Conservation (phyloP, 805 yeast species). For the Zygotorulaspora sp. region DNA sequence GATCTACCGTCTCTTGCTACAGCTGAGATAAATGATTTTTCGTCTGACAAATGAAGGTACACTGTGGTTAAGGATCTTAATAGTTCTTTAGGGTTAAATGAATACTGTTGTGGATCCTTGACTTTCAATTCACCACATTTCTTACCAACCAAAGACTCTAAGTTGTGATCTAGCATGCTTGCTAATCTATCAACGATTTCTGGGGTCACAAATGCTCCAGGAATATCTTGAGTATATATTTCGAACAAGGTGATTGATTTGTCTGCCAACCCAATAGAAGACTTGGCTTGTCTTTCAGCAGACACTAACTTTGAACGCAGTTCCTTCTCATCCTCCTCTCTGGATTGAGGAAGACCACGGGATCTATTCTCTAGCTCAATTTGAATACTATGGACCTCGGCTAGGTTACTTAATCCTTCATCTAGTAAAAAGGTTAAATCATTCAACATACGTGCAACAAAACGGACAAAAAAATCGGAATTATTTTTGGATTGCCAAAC, state of each 20-base stretch:
- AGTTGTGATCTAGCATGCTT: conserved; percentile 90
- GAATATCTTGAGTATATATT: conserved; percentile 80
- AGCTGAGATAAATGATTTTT: conserved; percentile 65
- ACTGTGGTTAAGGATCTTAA: conserved; percentile 68
- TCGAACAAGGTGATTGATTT: conserved; percentile 76
- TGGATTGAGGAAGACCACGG: conserved; percentile 31
- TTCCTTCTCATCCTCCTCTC: conserved; percentile 59
- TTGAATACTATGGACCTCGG: conserved; percentile 72
- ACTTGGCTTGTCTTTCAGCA: conserved; percentile 73
- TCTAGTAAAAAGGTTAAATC: conserved; percentile 90
- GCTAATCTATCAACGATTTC: conserved; percentile 94
- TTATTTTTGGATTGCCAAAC: conserved; percentile 59
- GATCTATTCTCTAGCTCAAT: conserved; percentile 53
- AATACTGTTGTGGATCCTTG: conserved; percentile 71
- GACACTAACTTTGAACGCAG: conserved; percentile 49
- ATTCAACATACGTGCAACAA: conserved; percentile 90
- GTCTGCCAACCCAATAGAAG: conserved; percentile 76
- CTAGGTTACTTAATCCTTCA: conserved; percentile 78
- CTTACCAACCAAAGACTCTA: conserved; percentile 92
- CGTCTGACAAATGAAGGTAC: conserved; percentile 63
- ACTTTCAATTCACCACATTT: conserved; percentile 87
- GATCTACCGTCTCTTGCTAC: conserved; percentile 93
- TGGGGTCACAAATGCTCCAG: conserved; percentile 75
- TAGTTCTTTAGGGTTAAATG: conserved; percentile 73
- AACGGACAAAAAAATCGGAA: conserved; percentile 82